Evolutionary conservation across 352 stramenopile genomes (phyloP).

Genomic region (Pythium diclinum): DNA sequence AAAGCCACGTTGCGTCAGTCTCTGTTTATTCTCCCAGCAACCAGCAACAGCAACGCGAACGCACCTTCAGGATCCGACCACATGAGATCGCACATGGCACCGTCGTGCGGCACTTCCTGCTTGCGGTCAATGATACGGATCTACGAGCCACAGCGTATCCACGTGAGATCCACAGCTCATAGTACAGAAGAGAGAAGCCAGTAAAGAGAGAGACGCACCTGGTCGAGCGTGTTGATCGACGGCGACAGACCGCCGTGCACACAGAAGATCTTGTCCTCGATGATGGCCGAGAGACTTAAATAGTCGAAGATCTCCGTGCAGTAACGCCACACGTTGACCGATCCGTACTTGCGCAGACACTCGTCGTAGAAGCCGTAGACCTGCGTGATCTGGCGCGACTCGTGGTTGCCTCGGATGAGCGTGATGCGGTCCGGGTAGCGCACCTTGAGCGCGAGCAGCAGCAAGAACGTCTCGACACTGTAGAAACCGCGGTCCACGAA

Average conservation of each 20-base stretch:
- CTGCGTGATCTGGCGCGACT: constrained; percentile 98
- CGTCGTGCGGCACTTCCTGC: constrained; percentile 98
- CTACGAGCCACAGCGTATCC: constrained; percentile 8
- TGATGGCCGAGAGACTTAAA: constrained; percentile 96
- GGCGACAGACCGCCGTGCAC: constrained; percentile 98
- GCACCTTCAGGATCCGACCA: constrained; percentile 91
- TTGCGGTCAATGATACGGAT: constrained; percentile 95
- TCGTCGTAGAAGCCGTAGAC: constrained; percentile 99
- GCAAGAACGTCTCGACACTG: constrained; percentile 98
- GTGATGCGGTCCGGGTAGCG: constrained; percentile 99
- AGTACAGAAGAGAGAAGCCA: not conserved
- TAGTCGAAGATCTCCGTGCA: constrained; percentile 99
- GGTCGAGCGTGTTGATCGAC: constrained; percentile 89
- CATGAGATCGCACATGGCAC: constrained; percentile 98
- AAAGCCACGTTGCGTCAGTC: constrained; percentile 57
- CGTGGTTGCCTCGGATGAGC: constrained; percentile 99
- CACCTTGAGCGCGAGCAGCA: constrained; percentile 97
- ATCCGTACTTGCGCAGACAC: constrained; percentile 97
- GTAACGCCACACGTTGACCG: constrained; percentile 98
- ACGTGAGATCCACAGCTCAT: constrained; percentile 4
- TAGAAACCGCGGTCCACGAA: constrained; percentile 99
- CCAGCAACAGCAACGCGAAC: not conserved
- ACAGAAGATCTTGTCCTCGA: constrained; percentile 99
- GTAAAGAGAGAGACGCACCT: constrained; percentile 31
- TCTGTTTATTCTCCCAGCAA: not conserved